Percentiles rank a stretch among this genome's conserved stretches.
Evolutionary conservation across 2,329 filamentous ascomycete genomes (phyloP).

Genomic region (Cladosporium sp.): DNA sequence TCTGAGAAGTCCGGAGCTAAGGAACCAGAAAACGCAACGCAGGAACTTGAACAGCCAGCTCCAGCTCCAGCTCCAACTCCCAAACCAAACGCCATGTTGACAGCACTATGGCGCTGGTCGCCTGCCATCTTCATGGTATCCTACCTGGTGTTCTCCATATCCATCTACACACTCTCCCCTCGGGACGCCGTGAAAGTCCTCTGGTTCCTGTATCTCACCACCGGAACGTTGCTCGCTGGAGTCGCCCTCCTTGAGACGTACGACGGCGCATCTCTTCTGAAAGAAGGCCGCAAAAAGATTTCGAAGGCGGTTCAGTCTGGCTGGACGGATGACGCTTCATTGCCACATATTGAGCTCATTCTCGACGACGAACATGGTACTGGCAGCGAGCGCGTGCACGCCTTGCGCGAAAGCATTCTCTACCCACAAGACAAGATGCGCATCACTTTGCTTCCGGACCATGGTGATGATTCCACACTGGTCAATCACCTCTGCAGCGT

Average conservation of each 20-base stretch:
- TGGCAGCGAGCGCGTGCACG: slow-evolving; percentile 2
- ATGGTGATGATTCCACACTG: slow-evolving; percentile 9
- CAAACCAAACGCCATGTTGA: slow-evolving; percentile 1
- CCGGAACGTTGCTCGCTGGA: slow-evolving; percentile 23
- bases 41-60: neutral
- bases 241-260: slow-evolving; percentile 24
- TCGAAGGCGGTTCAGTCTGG: slow-evolving; percentile 16
- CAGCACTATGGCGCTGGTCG: slow-evolving; percentile 21
- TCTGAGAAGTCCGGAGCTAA: neutral
- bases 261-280: slow-evolving; percentile 24
- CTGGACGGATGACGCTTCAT: slow-evolving; percentile 17
- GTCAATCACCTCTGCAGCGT: slow-evolving; percentile 14
- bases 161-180: slow-evolving; percentile 24
- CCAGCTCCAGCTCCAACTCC: neutral
- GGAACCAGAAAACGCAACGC: neutral
- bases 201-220: slow-evolving; percentile 28
- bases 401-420: slow-evolving; percentile 11
- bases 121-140: slow-evolving; percentile 23
- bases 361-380: slow-evolving; percentile 17
- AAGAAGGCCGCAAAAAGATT: slow-evolving; percentile 24
- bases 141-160: slow-evolving; percentile 28
- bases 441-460: slow-evolving; percentile 21
- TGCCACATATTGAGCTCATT: slow-evolving; percentile 24
- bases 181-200: slow-evolving; percentile 23
- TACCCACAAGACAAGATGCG: slow-evolving; percentile 22